These are phyloP conservation scores for Debaryomycetaceae sp. DNA, from an alignment of 1,139 yeast genomes.

Conservation along the genomic window DNA sequence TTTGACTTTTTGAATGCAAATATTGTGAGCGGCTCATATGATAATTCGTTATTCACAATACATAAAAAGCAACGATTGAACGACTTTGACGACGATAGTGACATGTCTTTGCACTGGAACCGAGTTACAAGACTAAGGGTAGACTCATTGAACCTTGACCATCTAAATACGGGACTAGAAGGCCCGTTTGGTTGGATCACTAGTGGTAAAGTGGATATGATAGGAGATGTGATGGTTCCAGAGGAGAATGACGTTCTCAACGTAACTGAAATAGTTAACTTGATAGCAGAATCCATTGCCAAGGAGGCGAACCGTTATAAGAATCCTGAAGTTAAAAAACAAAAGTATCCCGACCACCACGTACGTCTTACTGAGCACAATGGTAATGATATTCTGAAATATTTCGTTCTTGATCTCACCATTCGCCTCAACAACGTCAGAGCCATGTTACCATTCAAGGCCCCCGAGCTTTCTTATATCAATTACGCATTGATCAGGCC, in stretches of 20 bases:
- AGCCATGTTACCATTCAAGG: slow-evolving; percentile 83
- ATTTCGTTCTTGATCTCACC: slow-evolving; percentile 74
- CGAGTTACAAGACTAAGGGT: slow-evolving; percentile 76
- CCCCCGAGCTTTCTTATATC: slow-evolving; percentile 78
- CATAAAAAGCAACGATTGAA: slow-evolving; percentile 68
- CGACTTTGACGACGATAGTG: slow-evolving; percentile 27
- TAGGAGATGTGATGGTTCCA: slow-evolving; percentile 86
- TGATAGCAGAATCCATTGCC: slow-evolving; percentile 37
- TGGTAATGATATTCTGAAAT: slow-evolving; percentile 41
- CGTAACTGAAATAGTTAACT: slow-evolving; percentile 36
- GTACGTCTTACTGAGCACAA: slow-evolving; percentile 24
- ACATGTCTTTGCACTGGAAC: slow-evolving; percentile 36
- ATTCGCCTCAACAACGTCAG: slow-evolving; percentile 78
- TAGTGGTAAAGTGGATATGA: slow-evolving; percentile 84
- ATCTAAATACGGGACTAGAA: slow-evolving; percentile 79
- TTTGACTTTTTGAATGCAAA: slow-evolving; percentile 83
- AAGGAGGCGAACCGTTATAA: slow-evolving; percentile 39
- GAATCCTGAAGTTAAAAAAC: slow-evolving; percentile 29
- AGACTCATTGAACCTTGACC: slow-evolving; percentile 83
- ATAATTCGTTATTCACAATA: slow-evolving; percentile 86
- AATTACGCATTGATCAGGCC: slow-evolving; percentile 92
- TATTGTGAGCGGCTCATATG: slow-evolving; percentile 86
- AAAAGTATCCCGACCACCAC: slow-evolving; percentile 28
- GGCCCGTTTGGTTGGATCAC: slow-evolving; percentile 99
- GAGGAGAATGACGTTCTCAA: slow-evolving; percentile 49